phyloP scores from a whole-genome alignment of 495 filamentous ascomycete species.

The Xylaria bambusicola region DNA sequence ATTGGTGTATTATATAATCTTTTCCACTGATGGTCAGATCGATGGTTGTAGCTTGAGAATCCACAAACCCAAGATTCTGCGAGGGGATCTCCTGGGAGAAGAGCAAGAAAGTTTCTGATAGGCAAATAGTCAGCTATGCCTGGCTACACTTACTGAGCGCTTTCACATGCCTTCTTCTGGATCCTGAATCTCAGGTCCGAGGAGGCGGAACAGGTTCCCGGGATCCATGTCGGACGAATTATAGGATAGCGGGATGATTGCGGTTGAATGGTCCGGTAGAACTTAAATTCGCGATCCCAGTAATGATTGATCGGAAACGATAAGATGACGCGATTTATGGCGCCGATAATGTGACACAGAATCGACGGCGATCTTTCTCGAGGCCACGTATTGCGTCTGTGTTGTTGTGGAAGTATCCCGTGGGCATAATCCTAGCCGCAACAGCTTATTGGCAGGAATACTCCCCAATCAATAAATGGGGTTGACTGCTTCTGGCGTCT shows the following conservation, averaged over 20 bases:
- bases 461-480: no score
- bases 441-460: no score
- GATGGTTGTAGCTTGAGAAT: constrained; percentile 64
- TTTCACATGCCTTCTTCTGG: constrained; percentile 61
- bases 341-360: background rate
- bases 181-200: constrained; percentile 55
- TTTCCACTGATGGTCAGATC: constrained; percentile 67
- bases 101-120: constrained; percentile 78
- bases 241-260: background rate
- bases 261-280: background rate
- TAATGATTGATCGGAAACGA: background rate
- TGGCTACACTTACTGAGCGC: background rate
- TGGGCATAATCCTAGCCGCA: no score
- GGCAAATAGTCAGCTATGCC: constrained; percentile 17
- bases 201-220: constrained; percentile 34
- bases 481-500: no score
- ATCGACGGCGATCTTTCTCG: background rate
- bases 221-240: constrained; percentile 36
- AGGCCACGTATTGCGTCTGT: background rate
- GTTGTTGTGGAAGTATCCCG: no score
- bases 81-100: constrained; percentile 77
- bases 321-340: background rate
- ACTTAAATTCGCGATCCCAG: background rate
- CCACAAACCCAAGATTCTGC: constrained; percentile 81
- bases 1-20: constrained; percentile 82